Evolutionary conservation across 2,329 filamentous ascomycete genomes (phyloP).

Genomic region (Colletotrichum aenigma): DNA sequence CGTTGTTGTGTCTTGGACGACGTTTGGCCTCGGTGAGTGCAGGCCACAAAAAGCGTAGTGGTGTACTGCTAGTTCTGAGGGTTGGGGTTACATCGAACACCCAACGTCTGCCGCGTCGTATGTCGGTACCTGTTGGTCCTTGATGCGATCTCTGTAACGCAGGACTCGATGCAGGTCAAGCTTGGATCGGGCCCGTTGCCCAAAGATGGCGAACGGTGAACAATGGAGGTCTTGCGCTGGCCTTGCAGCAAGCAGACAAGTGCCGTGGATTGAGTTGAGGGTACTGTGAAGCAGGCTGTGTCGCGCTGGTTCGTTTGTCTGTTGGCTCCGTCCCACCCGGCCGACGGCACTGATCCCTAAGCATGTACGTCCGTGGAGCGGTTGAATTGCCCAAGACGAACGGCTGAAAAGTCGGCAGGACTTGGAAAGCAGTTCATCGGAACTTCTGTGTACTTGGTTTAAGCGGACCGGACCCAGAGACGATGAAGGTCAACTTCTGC

Average conservation of each 20-base stretch:
- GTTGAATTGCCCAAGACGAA: neutral
- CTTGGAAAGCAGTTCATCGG: neutral
- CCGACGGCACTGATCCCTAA: neutral
- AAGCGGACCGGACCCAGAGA: neutral
- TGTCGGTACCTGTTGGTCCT: neutral
- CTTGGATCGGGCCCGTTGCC: slow-evolving; percentile 16
- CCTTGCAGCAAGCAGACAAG: slow-evolving; percentile 5
- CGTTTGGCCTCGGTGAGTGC: neutral
- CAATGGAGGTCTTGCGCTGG: slow-evolving; percentile 9
- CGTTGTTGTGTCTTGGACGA: neutral
- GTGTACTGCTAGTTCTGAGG: neutral
- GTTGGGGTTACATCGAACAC: slow-evolving; percentile 11
- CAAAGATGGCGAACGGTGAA: neutral
- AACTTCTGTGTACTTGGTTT: neutral
- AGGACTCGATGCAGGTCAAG: slow-evolving; percentile 12
- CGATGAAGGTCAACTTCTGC: neutral
- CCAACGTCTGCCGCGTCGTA: neutral
- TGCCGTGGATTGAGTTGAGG: neutral
- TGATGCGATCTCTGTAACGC: neutral
- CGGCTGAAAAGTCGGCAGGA: neutral
- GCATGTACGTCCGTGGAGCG: neutral
- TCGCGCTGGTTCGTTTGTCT: neutral
- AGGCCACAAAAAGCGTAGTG: neutral
- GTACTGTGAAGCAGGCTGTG: neutral
- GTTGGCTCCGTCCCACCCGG: neutral